Percentiles rank a stretch among this genome's conserved stretches.
These are phyloP conservation scores for Pezicula neosporulosa DNA, from an alignment of 2,329 filamentous ascomycete genomes.

Conservation along the genomic window DNA sequence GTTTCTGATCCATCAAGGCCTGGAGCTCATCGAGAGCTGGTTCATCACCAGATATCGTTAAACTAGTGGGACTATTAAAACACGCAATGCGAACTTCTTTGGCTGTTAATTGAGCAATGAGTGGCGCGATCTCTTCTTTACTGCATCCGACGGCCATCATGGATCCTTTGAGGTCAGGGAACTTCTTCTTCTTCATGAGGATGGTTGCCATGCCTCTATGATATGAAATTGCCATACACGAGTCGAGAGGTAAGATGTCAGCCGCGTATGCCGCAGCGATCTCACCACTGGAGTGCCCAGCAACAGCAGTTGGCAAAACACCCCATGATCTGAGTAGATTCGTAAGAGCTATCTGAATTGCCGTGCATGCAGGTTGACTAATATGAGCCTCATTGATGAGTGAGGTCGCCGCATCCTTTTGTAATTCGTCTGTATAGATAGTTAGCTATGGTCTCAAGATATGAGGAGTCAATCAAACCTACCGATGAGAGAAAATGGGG, in stretches of 20 bases:
- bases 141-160: conserved; percentile 48
- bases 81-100: conserved; percentile 4
- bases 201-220: conserved; percentile 18
- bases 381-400: conserved; percentile 24
- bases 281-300: conserved; percentile 27
- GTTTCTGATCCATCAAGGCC: conserved; percentile 12
- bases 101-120: conserved; percentile 20
- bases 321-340: conserved; percentile 22
- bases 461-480: neutral
- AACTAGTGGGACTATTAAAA: conserved; percentile 13
- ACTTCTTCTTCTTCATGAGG: neutral
- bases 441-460: conserved; percentile 3
- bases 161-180: conserved; percentile 30
- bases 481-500: conserved; percentile 20
- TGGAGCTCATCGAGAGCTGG: conserved; percentile 4
- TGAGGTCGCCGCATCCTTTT: conserved; percentile 17
- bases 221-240: conserved; percentile 24
- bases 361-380: conserved; percentile 29
- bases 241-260: conserved; percentile 14
- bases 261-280: conserved; percentile 26
- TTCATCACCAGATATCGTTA: conserved; percentile 13
- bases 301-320: conserved; percentile 17
- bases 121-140: conserved; percentile 27
- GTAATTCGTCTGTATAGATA: conserved; percentile 15
- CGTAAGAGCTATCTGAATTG: conserved; percentile 30